Evolutionary conservation across 768 basidiomycete genomes (phyloP), one percentile per base, ranked within the genome.

Genomic region (Chalciporus pseudorubinellus): DNA sequence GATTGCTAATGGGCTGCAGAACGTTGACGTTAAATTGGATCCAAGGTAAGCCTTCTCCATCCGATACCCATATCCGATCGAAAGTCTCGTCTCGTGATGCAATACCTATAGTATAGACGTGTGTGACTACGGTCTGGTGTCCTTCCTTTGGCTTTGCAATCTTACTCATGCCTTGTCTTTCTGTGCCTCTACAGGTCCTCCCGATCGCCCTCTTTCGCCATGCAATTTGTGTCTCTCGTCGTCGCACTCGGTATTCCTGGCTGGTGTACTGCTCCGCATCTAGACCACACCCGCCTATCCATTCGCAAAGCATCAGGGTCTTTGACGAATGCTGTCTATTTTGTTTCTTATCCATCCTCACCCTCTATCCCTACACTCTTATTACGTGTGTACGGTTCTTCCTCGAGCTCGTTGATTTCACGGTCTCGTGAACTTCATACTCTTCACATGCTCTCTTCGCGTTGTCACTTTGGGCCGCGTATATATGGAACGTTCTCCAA

Each of bases 401-500:
- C 91, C 43, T 92, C 94, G 6, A 83, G 82, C 24, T 75, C 82
- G 12, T 83, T 99, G 63, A 93, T 99, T 64, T 92, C 90, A 51
- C 90, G 95, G 29, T 78, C 83, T 10, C 81, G 79, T 53, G 97
- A 98, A 67, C 82, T 98, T 28, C 84, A 86, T 59, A 89, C 85
- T 24, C 82, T 99, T 44, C 92, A 98, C 70, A 74, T 89, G 41
- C 85, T 99, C 42, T 95, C 93, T 21, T 89, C 91, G 10, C 77
- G 76, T 52, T 98, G 94, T 71, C 80, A 79, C 58, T 89, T 99
- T 44, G 95, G 94, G 12, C 94, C 97, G 22, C 81, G 84, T 57
- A 83, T 99, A 21, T 92, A 90, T 65, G 97, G 97, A 40, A 98
- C 95, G 2, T 98, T 98, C 70, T 80, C 83, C 58, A 99, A 98